Conservation (phyloP, 2,329 filamentous ascomycete genomes). For the Leptodontidium sp. region DNA sequence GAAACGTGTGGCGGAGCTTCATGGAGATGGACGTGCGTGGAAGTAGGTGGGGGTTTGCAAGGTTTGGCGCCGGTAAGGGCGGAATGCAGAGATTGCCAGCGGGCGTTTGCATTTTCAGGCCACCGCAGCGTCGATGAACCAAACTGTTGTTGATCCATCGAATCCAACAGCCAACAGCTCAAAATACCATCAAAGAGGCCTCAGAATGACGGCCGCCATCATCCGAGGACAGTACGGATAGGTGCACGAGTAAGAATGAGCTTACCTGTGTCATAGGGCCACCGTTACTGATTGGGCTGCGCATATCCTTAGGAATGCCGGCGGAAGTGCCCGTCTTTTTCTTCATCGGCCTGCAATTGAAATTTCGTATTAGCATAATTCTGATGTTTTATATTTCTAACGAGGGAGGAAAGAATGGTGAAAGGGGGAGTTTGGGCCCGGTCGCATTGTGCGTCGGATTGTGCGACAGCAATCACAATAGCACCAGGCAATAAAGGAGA, state of each 20-base stretch:
- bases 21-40: slow-evolving; percentile 33
- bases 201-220: slow-evolving; percentile 3
- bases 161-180: slow-evolving; percentile 13
- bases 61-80: slow-evolving; percentile 43
- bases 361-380: slow-evolving; percentile 38
- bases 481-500: slow-evolving; percentile 34
- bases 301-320: slow-evolving; percentile 69
- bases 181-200: neutral
- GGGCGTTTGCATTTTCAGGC: slow-evolving; percentile 36
- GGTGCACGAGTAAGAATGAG: slow-evolving; percentile 19
- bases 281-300: slow-evolving; percentile 64
- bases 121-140: slow-evolving; percentile 31
- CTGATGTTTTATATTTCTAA: slow-evolving; percentile 1
- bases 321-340: slow-evolving; percentile 72
- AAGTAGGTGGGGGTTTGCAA: slow-evolving; percentile 38
- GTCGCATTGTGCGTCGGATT: slow-evolving; percentile 34
- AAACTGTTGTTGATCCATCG: slow-evolving; percentile 29
- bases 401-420: slow-evolving; percentile 12
- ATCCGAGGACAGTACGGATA: neutral
- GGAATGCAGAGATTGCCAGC: slow-evolving; percentile 45
- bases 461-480: slow-evolving; percentile 39
- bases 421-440: slow-evolving; percentile 19
- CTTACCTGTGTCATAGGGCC: slow-evolving; percentile 59
- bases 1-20: slow-evolving; percentile 17
- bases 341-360: slow-evolving; percentile 71